Base-by-base conservation (phyloP, 169 alveolate genomes). In the Plasmodium cynomolgi region DNA sequence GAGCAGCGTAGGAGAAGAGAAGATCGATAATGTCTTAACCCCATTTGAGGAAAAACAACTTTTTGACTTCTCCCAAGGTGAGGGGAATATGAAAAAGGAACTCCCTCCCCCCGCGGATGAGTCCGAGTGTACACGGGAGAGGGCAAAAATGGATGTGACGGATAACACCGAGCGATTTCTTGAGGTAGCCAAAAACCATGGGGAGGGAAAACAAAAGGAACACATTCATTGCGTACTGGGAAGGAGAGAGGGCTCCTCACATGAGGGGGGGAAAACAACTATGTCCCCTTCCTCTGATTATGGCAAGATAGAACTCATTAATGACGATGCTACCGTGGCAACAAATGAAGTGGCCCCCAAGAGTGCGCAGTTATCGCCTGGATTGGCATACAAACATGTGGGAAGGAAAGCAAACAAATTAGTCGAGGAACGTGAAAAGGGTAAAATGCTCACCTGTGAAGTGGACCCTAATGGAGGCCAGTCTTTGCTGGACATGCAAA, bases 391-490 rank as follows among this genome's bases (percentile, higher is more conserved):
- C 34, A 62, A 8, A 20, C 29, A 62, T 62, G 26, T 0, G 23
- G 34, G 29, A 83, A 33, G 58, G 13, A 5, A 58, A 58, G 31
- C 20, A n/a, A 23, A 83, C 26, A 58, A 83, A 81, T 2, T 33
- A 20, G 13, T 29, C 31, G 79, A 74, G 13, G 20, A 33, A 50
- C 34, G 62, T 17, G 31, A 29, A 33, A 47, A 34, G 39, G 39
- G 58, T n/a, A 26, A 44, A 33, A 79, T 56, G 2, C 44, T 23
- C 29, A 34, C 26, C 15, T 58, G 6, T 0, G 6, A 20, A n/a
- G 41, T 13, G 44, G 58, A 58, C 17, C 29, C 81, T 79, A 88
- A 44, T 88, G 94, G 82, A 56, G 15, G 82, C n/a, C 90, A 88
- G 33, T 56, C 44, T 58, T 79, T 88, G 26, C 41, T 20, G 11